phyloP scores from a whole-genome alignment of 805 yeast species.

The Helenozyma baotianmanensis region DNA sequence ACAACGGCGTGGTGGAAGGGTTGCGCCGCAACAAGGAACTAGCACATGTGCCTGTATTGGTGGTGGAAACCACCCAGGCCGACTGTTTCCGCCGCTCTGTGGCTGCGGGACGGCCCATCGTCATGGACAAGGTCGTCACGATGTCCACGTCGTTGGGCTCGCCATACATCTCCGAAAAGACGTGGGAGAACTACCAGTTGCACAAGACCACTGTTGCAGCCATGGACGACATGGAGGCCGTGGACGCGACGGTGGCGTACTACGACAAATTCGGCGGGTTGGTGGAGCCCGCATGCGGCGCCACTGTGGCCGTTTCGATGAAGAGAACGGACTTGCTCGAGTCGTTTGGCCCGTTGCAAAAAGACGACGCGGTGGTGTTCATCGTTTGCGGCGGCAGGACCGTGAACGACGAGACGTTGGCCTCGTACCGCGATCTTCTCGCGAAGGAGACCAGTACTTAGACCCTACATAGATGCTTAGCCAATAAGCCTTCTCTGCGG shows the following conservation, averaged over 20 bases:
- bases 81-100: slow-evolving; percentile 55
- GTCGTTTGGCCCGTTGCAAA: slow-evolving; percentile 21
- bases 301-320: slow-evolving; percentile 52
- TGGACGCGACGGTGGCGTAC: slow-evolving; percentile 48
- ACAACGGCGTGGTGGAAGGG: slow-evolving; percentile 48
- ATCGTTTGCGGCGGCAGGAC: slow-evolving; percentile 51
- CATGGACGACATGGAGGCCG: slow-evolving; percentile 53
- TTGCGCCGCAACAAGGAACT: slow-evolving; percentile 19
- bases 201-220: slow-evolving; percentile 12
- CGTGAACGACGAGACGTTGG: slow-evolving; percentile 7
- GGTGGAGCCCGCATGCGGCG: slow-evolving; percentile 74
- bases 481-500: too few relatives aligned
- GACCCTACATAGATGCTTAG: neutral
- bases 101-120: slow-evolving; percentile 39
- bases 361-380: slow-evolving; percentile 45
- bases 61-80: slow-evolving; percentile 56
- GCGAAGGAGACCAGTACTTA: neutral
- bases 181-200: slow-evolving; percentile 33
- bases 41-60: slow-evolving; percentile 27
- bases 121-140: slow-evolving; percentile 44
- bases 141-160: slow-evolving; percentile 65
- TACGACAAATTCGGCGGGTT: slow-evolving; percentile 47
- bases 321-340: slow-evolving; percentile 25
- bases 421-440: slow-evolving; percentile 8
- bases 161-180: slow-evolving; percentile 47